A percentile compares a stretch with the other conserved stretches of the same genome.
Conservation (phyloP, 2,329 filamentous ascomycete genomes). For the Coleophoma eucalyptorum region DNA sequence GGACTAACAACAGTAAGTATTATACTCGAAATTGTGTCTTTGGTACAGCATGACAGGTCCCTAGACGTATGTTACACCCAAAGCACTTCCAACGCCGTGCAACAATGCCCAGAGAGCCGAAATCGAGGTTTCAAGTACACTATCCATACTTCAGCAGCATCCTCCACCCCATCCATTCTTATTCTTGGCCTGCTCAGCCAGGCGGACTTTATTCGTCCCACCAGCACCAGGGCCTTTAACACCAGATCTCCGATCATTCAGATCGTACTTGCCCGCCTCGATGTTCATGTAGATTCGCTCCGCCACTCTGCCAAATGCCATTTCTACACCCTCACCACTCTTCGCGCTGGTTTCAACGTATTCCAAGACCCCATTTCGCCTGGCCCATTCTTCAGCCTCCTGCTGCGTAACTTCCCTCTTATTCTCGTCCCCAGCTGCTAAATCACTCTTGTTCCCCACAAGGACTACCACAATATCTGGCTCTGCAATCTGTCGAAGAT, state of each 20-base stretch:
- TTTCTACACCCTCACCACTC: conserved; percentile 89
- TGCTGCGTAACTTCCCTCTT: conserved; percentile 75
- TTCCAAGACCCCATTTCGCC: conserved; percentile 77
- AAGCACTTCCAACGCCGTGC: conserved; percentile 13
- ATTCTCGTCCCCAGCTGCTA: conserved; percentile 55
- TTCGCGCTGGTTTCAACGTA: conserved; percentile 98
- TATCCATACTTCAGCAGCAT: conserved; percentile 16
- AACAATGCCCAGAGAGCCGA: conserved; percentile 2
- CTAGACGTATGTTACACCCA: neutral
- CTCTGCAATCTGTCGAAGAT: conserved; percentile 91
- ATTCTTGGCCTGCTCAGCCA: conserved; percentile 25
- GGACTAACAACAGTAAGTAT: no score
- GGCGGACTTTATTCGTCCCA: conserved; percentile 29
- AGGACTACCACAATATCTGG: conserved; percentile 92
- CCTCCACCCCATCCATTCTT: conserved; percentile 17
- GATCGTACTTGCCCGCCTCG: conserved; percentile 82
- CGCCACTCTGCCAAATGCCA: conserved; percentile 88
- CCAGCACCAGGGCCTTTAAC: conserved; percentile 70
- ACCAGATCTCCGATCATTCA: conserved; percentile 88
- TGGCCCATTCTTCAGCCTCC: conserved; percentile 90
- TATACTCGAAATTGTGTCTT: no score
- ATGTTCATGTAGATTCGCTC: conserved; percentile 97
- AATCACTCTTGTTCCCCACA: conserved; percentile 92
- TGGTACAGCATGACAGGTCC: neutral
- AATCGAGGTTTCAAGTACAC: neutral